Conservation (phyloP, 768 basidiomycete genomes). For the Pulveroboletus sp. region DNA sequence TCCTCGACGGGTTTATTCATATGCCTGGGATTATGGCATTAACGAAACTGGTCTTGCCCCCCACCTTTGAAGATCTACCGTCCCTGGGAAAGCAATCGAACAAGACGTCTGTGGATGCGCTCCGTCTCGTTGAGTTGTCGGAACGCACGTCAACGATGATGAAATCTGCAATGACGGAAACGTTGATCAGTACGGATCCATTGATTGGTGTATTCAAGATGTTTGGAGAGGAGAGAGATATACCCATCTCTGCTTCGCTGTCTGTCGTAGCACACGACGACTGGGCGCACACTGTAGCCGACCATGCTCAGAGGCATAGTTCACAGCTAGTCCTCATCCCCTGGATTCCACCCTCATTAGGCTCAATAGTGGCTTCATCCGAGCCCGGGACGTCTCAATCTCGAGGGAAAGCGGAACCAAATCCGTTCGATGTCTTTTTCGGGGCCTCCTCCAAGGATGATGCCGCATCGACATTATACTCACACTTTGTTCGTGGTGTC, state of each 20-base stretch:
- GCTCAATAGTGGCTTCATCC: conserved; percentile 26
- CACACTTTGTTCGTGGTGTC: conserved; percentile 80
- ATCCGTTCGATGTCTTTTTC: conserved; percentile 81
- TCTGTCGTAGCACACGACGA: conserved; percentile 74
- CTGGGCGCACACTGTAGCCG: conserved; percentile 60
- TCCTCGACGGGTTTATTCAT: conserved; percentile 89
- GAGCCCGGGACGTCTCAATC: conserved; percentile 17
- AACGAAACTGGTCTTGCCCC: conserved; percentile 68
- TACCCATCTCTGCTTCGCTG: conserved; percentile 64
- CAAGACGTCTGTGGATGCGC: conserved; percentile 50
- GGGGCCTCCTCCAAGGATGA: conserved; percentile 46
- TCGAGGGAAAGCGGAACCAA: conserved; percentile 31
- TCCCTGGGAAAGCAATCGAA: neutral
- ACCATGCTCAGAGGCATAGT: conserved; percentile 50
- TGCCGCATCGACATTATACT: conserved; percentile 55
- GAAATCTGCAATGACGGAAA: conserved; percentile 70
- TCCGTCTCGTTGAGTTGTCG: conserved; percentile 87
- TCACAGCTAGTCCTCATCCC: conserved; percentile 81
- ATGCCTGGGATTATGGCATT: conserved; percentile 87
- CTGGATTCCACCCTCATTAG: conserved; percentile 56
- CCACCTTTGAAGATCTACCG: conserved; percentile 5
- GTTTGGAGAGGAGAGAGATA: conserved; percentile 65
- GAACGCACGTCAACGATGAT: conserved; percentile 85
- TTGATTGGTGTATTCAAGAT: conserved; percentile 71
- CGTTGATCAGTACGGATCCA: conserved; percentile 65